A percentile compares a stretch with the other conserved stretches of the same genome.
Conservation (phyloP, 1,284 basidiomycete genomes). For the Athelia psychrophila region DNA sequence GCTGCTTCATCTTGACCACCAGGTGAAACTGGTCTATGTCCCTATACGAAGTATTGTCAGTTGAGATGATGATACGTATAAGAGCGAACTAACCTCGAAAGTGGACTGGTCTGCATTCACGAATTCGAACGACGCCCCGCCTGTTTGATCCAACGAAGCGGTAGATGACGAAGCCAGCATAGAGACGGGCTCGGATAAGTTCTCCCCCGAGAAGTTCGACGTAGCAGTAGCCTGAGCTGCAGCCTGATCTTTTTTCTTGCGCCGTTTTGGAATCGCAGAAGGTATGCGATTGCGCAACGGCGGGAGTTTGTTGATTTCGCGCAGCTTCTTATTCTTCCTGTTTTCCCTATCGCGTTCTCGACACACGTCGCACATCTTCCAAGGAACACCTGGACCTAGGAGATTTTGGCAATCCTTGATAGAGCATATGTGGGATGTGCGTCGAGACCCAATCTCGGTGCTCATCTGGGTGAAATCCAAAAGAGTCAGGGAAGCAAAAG, state of each 20-base stretch:
- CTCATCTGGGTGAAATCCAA: background rate
- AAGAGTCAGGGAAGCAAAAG: constrained; percentile 1
- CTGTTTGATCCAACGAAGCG: background rate
- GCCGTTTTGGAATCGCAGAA: background rate
- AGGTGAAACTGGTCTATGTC: too few relatives aligned
- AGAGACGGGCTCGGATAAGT: background rate
- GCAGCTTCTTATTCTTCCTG: constrained; percentile 23
- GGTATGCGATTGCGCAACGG: background rate
- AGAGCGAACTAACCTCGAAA: background rate
- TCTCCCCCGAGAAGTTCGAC: background rate
- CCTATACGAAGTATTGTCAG: background rate
- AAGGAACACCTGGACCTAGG: constrained; percentile 36
- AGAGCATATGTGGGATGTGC: constrained; percentile 36
- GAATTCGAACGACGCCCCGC: background rate
- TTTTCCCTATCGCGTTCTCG: constrained; percentile 31
- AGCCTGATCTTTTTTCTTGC: background rate
- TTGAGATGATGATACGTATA: background rate
- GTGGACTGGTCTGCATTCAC: background rate
- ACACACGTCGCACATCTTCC: constrained; percentile 45
- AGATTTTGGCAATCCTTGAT: constrained; percentile 42
- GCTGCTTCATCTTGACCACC: too few relatives aligned
- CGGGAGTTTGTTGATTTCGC: constrained; percentile 12
- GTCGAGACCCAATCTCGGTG: constrained; percentile 27
- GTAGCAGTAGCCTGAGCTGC: background rate
- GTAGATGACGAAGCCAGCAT: background rate